Percentiles rank a stretch among this genome's conserved stretches.
These are phyloP conservation scores for Trypanosoma lewisi DNA, from an alignment of 208 protist genomes.

Conservation along the genomic window DNA sequence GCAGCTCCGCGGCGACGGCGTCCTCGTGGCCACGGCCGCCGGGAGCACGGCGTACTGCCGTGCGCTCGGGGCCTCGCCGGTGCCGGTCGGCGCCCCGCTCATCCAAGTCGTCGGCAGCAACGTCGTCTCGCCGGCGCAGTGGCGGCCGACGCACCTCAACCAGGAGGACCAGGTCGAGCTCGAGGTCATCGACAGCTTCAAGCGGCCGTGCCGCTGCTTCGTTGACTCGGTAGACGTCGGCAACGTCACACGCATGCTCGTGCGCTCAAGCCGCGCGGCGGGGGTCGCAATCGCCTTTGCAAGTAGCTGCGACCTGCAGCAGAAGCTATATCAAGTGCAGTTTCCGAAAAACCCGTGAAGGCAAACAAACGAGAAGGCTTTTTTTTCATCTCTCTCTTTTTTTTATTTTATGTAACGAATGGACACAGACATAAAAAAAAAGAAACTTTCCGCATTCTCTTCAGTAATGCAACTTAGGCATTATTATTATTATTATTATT, in stretches of 20 bases:
- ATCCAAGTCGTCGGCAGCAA: constrained; percentile 91
- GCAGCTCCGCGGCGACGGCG: constrained; percentile 79
- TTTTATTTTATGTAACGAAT: no score
- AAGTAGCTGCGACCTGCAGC: constrained; percentile 84
- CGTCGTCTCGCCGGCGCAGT: constrained; percentile 85
- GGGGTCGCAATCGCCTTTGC: constrained; percentile 82
- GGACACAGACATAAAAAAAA: neutral
- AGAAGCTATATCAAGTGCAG: constrained; percentile 90
- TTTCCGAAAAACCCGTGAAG: constrained; percentile 46
- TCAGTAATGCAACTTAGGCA: no score
- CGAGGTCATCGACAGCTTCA: constrained; percentile 78
- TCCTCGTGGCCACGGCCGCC: constrained; percentile 84
- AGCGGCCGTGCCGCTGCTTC: constrained; percentile 85
- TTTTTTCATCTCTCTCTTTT: no score
- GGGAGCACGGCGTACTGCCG: constrained; percentile 89
- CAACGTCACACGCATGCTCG: constrained; percentile 76
- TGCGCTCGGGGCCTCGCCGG: constrained; percentile 83
- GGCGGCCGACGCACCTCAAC: constrained; percentile 81
- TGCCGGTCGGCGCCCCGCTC: constrained; percentile 81
- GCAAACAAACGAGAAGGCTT: neutral
- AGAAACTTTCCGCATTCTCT: neutral
- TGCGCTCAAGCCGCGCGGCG: constrained; percentile 82
- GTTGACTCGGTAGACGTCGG: constrained; percentile 87
- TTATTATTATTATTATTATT: no score
- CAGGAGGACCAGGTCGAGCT: constrained; percentile 90